A percentile compares a stretch with the other conserved stretches of the same genome.
phyloP scores from a whole-genome alignment of 2,329 filamentous ascomycete species.

The Scytalidium sp. region DNA sequence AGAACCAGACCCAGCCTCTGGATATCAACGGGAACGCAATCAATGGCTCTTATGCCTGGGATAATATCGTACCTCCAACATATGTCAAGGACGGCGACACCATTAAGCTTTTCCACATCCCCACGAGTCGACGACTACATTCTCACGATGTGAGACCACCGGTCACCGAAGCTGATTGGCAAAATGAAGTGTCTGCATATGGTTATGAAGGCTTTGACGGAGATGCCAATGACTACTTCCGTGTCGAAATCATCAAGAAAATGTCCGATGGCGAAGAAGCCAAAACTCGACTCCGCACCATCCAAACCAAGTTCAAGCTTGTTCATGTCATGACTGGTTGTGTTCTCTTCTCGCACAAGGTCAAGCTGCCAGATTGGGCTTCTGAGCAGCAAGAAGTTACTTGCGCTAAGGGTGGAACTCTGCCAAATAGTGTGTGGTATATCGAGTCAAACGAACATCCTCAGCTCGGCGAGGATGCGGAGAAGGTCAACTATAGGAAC shows the following conservation, averaged over 20 bases:
- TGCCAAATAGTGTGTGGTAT: constrained; percentile 98
- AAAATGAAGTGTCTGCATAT: constrained; percentile 94
- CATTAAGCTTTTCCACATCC: constrained; percentile 77
- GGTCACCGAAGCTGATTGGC: constrained; percentile 86
- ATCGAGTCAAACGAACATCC: constrained; percentile 89
- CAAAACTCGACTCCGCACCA: constrained; percentile 84
- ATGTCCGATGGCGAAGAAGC: constrained; percentile 76
- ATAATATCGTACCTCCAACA: constrained; percentile 60
- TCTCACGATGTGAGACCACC: constrained; percentile 91
- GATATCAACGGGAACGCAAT: constrained; percentile 72
- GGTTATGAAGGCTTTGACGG: constrained; percentile 96
- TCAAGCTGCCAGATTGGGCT: constrained; percentile 97
- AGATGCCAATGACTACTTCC: constrained; percentile 95
- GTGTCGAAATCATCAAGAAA: constrained; percentile 89
- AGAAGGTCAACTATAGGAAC: constrained; percentile 94
- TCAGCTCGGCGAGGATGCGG: constrained; percentile 67
- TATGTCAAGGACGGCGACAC: constrained; percentile 78
- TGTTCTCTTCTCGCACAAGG: constrained; percentile 95
- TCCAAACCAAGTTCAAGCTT: constrained; percentile 94
- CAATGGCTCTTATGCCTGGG: constrained; percentile 81
- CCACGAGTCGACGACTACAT: constrained; percentile 86
- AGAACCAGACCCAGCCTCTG: constrained; percentile 94
- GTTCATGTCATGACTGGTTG: constrained; percentile 97
- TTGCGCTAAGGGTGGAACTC: constrained; percentile 83
- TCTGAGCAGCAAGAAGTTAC: constrained; percentile 99